A percentile compares a stretch with the other conserved stretches of the same genome.
Evolutionary conservation across 208 protist genomes (phyloP).

Genomic region (Tritrichomonas musculus): DNA sequence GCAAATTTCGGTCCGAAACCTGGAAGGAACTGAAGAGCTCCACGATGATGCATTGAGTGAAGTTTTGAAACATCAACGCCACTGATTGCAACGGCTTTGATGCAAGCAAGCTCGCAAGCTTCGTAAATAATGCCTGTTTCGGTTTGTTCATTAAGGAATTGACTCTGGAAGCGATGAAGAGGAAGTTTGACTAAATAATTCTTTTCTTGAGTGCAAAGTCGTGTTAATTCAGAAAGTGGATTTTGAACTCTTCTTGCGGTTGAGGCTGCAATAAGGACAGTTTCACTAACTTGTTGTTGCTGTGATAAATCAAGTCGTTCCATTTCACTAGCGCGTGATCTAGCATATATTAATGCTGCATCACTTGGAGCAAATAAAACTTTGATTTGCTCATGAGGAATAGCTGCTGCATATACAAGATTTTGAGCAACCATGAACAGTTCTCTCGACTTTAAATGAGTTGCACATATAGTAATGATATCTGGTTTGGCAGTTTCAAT

Average conservation of each 20-base stretch:
- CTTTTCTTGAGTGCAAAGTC: neutral
- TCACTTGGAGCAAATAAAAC: neutral
- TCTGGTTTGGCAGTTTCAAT: neutral
- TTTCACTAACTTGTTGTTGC: neutral
- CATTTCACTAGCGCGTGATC: too few species aligned
- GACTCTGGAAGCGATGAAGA: neutral
- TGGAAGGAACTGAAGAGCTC: neutral
- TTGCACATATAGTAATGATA: neutral
- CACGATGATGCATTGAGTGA: neutral
- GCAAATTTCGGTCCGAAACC: neutral
- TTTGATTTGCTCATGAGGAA: too few species aligned
- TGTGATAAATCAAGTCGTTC: neutral
- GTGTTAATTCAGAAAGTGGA: neutral
- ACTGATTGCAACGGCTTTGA: neutral
- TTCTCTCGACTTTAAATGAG: neutral
- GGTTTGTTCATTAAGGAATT: neutral
- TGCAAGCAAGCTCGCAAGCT: neutral
- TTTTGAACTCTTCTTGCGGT: conserved; percentile 6
- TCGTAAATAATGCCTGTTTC: neutral
- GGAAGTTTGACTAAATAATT: neutral
- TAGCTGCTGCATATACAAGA: neutral
- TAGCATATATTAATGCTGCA: neutral
- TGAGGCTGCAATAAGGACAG: neutral
- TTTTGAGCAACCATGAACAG: neutral
- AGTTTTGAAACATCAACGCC: neutral